A percentile compares a stretch with the other conserved stretches of the same genome.
phyloP scores from a whole-genome alignment of 1,284 basidiomycete species.

The Cutaneotrichosporon spelunceum region DNA sequence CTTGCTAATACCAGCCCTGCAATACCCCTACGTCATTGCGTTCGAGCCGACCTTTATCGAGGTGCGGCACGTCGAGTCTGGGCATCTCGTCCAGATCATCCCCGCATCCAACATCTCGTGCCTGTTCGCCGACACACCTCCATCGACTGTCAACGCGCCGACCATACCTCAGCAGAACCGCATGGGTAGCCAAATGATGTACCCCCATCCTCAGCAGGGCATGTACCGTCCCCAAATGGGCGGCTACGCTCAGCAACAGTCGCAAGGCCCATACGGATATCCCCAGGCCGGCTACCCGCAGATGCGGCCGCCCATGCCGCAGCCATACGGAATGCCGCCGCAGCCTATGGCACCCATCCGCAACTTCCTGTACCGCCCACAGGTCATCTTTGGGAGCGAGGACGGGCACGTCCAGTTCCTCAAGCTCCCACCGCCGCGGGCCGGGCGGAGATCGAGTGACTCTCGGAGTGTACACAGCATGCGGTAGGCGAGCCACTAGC shows the following conservation, averaged over 20 bases:
- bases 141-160: slow-evolving; percentile 58
- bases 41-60: slow-evolving; percentile 97
- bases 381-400: slow-evolving; percentile 50
- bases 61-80: slow-evolving; percentile 91
- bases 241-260: slow-evolving; percentile 6
- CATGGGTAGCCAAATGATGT: slow-evolving; percentile 31
- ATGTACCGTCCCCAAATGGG: slow-evolving; percentile 14
- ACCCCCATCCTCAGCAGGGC: slow-evolving; percentile 17
- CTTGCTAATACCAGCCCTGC: slow-evolving; percentile 63
- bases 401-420: slow-evolving; percentile 52
- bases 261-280: slow-evolving; percentile 2
- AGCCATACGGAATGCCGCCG: slow-evolving; percentile 10
- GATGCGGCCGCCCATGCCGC: slow-evolving; percentile 11
- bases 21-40: slow-evolving; percentile 94
- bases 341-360: slow-evolving; percentile 29
- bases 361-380: slow-evolving; percentile 34
- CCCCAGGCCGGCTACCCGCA: slow-evolving; percentile 5
- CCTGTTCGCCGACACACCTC: slow-evolving; percentile 89
- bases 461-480: slow-evolving; percentile 11
- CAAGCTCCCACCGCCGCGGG: slow-evolving; percentile 36
- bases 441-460: slow-evolving; percentile 12
- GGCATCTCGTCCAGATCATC: slow-evolving; percentile 89
- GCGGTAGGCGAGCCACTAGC: not conserved
- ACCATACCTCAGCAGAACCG: slow-evolving; percentile 29
- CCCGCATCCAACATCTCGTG: slow-evolving; percentile 84